Percentiles rank a stretch among this genome's conserved stretches.
These are phyloP conservation scores for Tagetes erecta DNA, from an alignment of 129 eudicot genomes.

Conservation along the genomic window DNA sequence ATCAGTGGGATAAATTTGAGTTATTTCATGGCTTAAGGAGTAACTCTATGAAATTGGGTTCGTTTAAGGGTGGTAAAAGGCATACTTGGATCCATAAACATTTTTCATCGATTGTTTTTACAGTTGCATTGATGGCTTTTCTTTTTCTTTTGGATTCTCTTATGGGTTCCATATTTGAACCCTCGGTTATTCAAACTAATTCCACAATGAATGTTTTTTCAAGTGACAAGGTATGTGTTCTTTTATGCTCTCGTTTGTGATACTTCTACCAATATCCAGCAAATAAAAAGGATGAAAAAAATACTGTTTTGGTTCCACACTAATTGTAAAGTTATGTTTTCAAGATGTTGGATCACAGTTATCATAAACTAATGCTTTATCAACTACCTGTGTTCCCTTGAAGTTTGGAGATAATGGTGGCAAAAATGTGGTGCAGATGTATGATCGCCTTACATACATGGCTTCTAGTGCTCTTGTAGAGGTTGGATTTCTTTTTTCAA, in stretches of 20 bases:
- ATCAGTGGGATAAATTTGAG: conserved; percentile 44
- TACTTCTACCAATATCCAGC: not conserved
- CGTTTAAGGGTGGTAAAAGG: conserved; percentile 64
- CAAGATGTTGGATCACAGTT: conserved; percentile 7
- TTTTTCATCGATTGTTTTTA: conserved; percentile 53
- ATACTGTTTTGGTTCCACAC: conserved; percentile 1
- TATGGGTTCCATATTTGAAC: conserved; percentile 54
- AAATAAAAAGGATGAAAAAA: not conserved
- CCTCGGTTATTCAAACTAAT: conserved; percentile 35
- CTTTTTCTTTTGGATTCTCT: conserved; percentile 68
- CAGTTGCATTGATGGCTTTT: conserved; percentile 45
- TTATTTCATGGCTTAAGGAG: conserved; percentile 50
- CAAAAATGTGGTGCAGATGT: conserved; percentile 58
- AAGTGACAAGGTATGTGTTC: conserved; percentile 46
- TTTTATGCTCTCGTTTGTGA: conserved; percentile 3
- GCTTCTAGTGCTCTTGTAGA: conserved; percentile 82
- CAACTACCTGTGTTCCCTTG: conserved; percentile 9
- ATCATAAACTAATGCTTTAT: conserved; percentile 16
- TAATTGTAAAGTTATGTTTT: conserved; percentile 9
- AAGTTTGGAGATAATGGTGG: conserved; percentile 36
- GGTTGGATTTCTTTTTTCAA: conserved; percentile 42
- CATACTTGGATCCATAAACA: conserved; percentile 55
- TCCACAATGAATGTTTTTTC: conserved; percentile 31
- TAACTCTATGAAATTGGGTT: conserved; percentile 42
- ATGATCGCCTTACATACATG: conserved; percentile 62